Conservation (phyloP, 2,329 filamentous ascomycete genomes). For the Daldinia sp. region DNA sequence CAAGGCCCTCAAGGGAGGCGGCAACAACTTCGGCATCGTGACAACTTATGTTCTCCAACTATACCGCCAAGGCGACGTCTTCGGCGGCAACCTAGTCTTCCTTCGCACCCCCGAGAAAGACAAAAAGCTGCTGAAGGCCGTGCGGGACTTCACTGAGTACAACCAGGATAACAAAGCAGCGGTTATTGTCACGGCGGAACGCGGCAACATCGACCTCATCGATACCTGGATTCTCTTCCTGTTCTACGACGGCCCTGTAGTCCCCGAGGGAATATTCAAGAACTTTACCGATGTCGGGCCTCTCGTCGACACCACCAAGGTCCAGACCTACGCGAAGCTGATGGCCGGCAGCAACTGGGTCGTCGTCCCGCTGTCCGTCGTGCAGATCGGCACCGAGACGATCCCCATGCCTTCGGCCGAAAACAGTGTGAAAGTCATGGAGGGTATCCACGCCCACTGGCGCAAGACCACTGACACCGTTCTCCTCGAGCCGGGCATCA, state of each 20-base stretch:
- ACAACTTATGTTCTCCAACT: slow-evolving; percentile 60
- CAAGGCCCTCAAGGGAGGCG: slow-evolving; percentile 66
- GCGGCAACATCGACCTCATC: slow-evolving; percentile 57
- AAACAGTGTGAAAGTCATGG: slow-evolving; percentile 48
- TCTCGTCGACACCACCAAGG: slow-evolving; percentile 59
- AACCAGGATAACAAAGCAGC: slow-evolving; percentile 70
- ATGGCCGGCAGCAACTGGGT: slow-evolving; percentile 60
- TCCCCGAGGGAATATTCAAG: slow-evolving; percentile 65
- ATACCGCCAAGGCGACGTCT: slow-evolving; percentile 56
- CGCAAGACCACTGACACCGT: slow-evolving; percentile 47
- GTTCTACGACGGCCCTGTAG: slow-evolving; percentile 69
- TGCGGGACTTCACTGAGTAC: slow-evolving; percentile 68
- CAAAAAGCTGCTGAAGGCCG: slow-evolving; percentile 58
- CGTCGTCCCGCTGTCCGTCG: slow-evolving; percentile 51
- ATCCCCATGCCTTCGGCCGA: slow-evolving; percentile 51
- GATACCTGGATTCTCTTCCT: slow-evolving; percentile 71
- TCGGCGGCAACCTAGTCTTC: slow-evolving; percentile 60
- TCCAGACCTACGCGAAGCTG: slow-evolving; percentile 61
- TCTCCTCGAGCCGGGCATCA: slow-evolving; percentile 47
- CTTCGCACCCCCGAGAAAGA: slow-evolving; percentile 48
- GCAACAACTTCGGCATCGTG: slow-evolving; percentile 67
- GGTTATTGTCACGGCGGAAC: slow-evolving; percentile 68
- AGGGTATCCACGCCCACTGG: slow-evolving; percentile 53
- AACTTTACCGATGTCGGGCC: slow-evolving; percentile 65
- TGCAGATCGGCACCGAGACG: slow-evolving; percentile 55